phyloP scores from a whole-genome alignment of 345 rosid genomes.

The Populus alba region DNA sequence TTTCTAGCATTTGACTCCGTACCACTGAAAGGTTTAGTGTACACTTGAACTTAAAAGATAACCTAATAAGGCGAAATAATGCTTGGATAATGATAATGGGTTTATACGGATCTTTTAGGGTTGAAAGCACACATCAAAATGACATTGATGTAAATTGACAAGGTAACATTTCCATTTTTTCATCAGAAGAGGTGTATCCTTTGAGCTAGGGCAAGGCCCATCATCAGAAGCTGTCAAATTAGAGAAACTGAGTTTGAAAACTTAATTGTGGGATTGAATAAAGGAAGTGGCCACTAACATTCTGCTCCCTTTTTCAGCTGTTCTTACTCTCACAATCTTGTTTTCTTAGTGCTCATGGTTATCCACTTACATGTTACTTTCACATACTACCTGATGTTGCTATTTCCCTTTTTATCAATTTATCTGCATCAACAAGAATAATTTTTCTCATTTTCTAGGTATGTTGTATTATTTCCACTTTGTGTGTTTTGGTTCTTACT shows the following conservation, averaged over 20 bases:
- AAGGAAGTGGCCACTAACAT: neutral
- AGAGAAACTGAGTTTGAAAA: neutral
- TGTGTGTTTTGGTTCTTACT: neutral
- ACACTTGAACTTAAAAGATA: neutral
- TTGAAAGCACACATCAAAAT: constrained; percentile 2
- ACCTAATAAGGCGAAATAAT: neutral
- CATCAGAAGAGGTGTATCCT: neutral
- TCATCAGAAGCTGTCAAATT: neutral
- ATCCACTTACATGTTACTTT: neutral
- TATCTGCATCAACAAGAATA: neutral
- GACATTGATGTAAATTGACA: neutral
- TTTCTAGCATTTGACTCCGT: too few species aligned
- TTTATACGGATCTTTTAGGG: neutral
- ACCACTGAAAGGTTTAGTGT: too few species aligned
- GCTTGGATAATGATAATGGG: too few species aligned
- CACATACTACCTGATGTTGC: neutral
- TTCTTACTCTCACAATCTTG: neutral
- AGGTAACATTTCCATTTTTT: constrained; percentile 2
- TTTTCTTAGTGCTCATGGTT: neutral
- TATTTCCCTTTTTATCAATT: neutral
- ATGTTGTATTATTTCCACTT: neutral
- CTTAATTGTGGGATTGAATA: neutral
- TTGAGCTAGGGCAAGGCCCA: neutral
- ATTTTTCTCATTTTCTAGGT: neutral
- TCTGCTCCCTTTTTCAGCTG: neutral